phyloP scores from a whole-genome alignment of 495 filamentous ascomycete species.

The Aspergillus sparsus region DNA sequence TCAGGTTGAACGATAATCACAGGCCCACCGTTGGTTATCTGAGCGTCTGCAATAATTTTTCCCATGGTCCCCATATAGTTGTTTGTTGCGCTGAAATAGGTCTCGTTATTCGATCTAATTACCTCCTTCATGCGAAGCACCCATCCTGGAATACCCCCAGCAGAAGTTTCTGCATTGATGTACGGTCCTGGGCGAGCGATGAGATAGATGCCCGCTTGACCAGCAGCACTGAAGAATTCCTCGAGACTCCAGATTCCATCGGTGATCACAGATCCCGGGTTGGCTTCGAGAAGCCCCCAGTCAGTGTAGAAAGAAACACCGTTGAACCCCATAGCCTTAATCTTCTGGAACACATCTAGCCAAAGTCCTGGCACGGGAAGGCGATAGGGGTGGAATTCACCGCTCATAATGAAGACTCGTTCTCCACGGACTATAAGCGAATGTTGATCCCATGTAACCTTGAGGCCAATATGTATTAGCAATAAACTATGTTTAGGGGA shows the following conservation, averaged over 20 bases:
- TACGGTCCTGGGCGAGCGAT: conserved; percentile 68
- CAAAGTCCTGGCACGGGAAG: conserved; percentile 68
- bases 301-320: conserved; percentile 68
- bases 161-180: conserved; percentile 62
- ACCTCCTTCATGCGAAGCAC: conserved; percentile 54
- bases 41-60: conserved; percentile 49
- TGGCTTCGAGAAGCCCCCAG: conserved; percentile 70
- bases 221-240: conserved; percentile 65
- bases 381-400: conserved; percentile 68
- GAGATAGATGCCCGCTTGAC: conserved; percentile 65
- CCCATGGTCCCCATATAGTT: conserved; percentile 34
- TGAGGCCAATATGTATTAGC: no score
- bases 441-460: conserved; percentile 66
- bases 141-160: conserved; percentile 62
- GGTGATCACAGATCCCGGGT: conserved; percentile 58
- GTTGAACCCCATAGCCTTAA: conserved; percentile 70
- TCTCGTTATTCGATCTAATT: conserved; percentile 51
- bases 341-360: conserved; percentile 75
- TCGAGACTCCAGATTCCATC: conserved; percentile 66
- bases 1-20: conserved; percentile 56
- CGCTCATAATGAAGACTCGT: conserved; percentile 64
- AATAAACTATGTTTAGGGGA: no score
- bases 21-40: conserved; percentile 54
- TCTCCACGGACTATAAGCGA: conserved; percentile 66
- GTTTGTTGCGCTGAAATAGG: conserved; percentile 34